These are phyloP conservation scores for Penicillium antarcticum DNA, from an alignment of 495 filamentous ascomycete species.

Conservation along the genomic window DNA sequence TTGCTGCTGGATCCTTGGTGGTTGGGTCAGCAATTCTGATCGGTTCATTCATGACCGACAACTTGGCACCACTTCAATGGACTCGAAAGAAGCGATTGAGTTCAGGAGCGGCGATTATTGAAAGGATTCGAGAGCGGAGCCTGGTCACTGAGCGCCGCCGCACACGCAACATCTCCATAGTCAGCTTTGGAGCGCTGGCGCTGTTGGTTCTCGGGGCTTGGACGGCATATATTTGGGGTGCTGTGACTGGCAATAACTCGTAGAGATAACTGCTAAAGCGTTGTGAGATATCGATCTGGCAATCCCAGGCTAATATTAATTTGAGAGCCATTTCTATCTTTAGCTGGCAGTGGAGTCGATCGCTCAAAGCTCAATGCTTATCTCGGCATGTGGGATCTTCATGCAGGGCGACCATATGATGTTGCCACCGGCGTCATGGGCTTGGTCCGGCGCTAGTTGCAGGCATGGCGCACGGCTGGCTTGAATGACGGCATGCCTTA, in stretches of 20 bases:
- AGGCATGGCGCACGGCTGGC: background rate
- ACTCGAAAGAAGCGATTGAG: constrained; percentile 35
- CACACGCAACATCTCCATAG: constrained; percentile 24
- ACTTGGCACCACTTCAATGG: constrained; percentile 39
- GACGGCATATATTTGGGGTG: constrained; percentile 46
- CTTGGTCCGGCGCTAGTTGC: background rate
- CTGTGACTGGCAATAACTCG: constrained; percentile 36
- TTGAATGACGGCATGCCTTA: background rate
- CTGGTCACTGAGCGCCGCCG: constrained; percentile 17
- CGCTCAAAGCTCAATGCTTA: background rate
- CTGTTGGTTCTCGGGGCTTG: constrained; percentile 33
- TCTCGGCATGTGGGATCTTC: background rate
- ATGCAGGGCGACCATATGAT: background rate
- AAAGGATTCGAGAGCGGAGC: constrained; percentile 22
- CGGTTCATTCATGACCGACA: constrained; percentile 16
- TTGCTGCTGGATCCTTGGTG: constrained; percentile 25
- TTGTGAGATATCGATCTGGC: background rate
- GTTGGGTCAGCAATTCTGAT: constrained; percentile 30
- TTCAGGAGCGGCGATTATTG: constrained; percentile 27
- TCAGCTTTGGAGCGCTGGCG: constrained; percentile 28
- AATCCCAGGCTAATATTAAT: background rate
- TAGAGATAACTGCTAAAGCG: background rate
- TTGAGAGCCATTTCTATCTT: background rate
- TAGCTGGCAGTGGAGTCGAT: background rate
- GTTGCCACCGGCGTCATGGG: constrained; percentile 6